Base-by-base conservation (phyloP, 768 basidiomycete genomes). In the Amanita pseudoporphyria region DNA sequence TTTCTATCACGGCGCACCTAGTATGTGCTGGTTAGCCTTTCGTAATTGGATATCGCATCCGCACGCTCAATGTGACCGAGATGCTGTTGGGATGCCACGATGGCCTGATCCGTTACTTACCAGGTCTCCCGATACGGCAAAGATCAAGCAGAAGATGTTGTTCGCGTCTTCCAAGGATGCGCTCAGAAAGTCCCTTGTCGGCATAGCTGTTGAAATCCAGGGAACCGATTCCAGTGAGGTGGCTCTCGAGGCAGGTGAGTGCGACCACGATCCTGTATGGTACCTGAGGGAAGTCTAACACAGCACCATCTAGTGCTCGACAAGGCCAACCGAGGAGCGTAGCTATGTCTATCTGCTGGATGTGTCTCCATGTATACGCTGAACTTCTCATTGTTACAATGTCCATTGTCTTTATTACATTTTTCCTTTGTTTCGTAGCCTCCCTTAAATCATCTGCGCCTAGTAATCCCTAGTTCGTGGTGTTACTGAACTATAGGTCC, bases 111-210 rank as follows among this genome's bases (percentile, higher is more conserved):
- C 47, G 33, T 40, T 47, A 13, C 7, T 33, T 52, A 49, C 59
- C 59, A 97, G 95, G 95, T 76, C 82, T 16, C 94, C 95, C 54
- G 91, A 94, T 60, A 67, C 64, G 37, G 82, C 91, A 36, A 87
- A 79, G 69, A 76, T 94, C 67, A 92, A 87, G 70, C 73, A 79
- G 62, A 97, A 94, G 82, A 97, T 97, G 93, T 58, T 96, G 57
- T 86, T 79, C 68, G 85, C 95, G 2, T 83, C 90, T 14, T 97
- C 94, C 47, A 84, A 80, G 62, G 87, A 91, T 22, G 83, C 83
- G 4, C 68, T 99, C 55, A 77, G 79, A 59, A 78, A 76, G 47
- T 62, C 76, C 28, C 76, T 98, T 24, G 78, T 77, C 21, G 95
- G 93, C 48, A 75, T 96, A 56, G 72, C 77, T 4, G 62, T 77